Evolutionary conservation across 139 green algal species (phyloP).

Genomic region (Asterochloris sp.): DNA sequence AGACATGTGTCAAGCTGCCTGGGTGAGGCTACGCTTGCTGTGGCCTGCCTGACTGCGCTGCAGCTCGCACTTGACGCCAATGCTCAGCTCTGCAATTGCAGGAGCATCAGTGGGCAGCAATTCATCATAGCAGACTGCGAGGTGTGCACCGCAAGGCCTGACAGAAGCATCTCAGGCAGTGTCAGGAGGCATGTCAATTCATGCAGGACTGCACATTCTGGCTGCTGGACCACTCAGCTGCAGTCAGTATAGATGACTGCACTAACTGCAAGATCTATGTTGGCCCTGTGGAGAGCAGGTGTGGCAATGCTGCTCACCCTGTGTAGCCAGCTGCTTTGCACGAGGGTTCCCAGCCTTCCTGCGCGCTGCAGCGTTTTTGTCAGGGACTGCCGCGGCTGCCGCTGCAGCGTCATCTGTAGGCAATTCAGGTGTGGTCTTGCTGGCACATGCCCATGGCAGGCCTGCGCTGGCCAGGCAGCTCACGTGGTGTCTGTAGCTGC

Average conservation of each 20-base stretch:
- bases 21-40: conserved; percentile 22
- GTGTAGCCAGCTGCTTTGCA: background rate
- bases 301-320: background rate
- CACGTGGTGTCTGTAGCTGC: background rate
- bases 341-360: background rate
- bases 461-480: background rate
- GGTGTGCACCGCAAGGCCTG: conserved; percentile 9
- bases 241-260: conserved; percentile 67
- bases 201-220: conserved; percentile 62
- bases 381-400: conserved; percentile 52
- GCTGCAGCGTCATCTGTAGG: conserved; percentile 36
- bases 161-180: background rate
- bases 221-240: conserved; percentile 51
- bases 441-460: background rate
- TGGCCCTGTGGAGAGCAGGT: conserved; percentile 51
- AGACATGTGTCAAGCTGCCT: conserved; percentile 32
- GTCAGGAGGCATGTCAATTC: background rate
- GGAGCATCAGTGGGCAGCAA: conserved; percentile 58
- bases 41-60: background rate
- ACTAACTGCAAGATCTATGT: conserved; percentile 63
- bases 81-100: conserved; percentile 9
- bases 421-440: conserved; percentile 51
- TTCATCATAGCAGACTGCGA: conserved; percentile 61
- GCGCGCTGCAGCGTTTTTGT: conserved; percentile 55
- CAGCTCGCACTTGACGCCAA: no score